Conservation (phyloP, 2,329 filamentous ascomycete species). For the Fusarium sp. region DNA sequence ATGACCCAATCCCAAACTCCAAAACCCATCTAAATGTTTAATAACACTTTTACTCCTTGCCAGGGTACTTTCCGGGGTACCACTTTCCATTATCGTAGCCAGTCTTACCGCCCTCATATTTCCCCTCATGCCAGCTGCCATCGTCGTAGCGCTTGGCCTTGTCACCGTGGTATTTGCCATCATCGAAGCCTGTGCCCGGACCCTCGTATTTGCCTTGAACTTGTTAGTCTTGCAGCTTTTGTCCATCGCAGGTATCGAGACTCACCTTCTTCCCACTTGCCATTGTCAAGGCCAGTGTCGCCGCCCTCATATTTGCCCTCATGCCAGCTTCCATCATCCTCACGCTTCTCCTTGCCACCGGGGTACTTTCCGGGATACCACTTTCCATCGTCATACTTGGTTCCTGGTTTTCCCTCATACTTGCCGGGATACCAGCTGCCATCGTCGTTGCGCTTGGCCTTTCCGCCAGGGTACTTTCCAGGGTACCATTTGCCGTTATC, state of each 20-base stretch:
- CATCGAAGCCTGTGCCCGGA: background rate
- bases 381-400: conserved; percentile 11
- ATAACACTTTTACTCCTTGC: background rate
- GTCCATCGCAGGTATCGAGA: rapidly evolving
- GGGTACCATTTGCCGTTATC: conserved; percentile 26
- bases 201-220: conserved; percentile 18
- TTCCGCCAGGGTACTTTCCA: conserved; percentile 29
- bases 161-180: background rate
- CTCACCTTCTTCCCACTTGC: background rate
- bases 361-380: conserved; percentile 30
- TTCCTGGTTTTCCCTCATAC: conserved; percentile 8
- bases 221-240: background rate
- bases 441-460: background rate
- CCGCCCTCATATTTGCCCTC: conserved; percentile 20
- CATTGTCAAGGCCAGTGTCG: background rate
- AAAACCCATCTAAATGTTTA: background rate
- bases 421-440: conserved; percentile 1
- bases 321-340: conserved; percentile 5
- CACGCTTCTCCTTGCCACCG: conserved; percentile 1
- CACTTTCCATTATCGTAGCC: conserved; percentile 16
- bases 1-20: background rate
- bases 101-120: conserved; percentile 14
- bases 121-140: conserved; percentile 3
- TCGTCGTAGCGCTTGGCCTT: conserved; percentile 2
- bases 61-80: conserved; percentile 31